Evolutionary conservation across 169 alveolate genomes (phyloP).

Genomic region (Eimeria acervulina): DNA sequence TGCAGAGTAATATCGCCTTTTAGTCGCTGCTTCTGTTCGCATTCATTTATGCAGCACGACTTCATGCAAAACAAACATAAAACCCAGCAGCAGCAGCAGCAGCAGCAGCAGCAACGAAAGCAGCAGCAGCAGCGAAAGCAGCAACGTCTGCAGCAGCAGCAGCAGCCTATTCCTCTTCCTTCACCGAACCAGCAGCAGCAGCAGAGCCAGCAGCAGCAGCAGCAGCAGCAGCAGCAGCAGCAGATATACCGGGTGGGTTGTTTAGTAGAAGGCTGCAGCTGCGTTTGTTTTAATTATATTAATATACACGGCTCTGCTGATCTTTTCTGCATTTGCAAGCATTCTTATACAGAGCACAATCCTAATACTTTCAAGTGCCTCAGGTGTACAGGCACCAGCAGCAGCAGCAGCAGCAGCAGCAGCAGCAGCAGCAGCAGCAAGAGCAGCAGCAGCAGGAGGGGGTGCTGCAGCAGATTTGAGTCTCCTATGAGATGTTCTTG

Average conservation of each 20-base stretch:
- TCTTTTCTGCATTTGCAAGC: constrained; percentile 94
- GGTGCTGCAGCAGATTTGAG: constrained; percentile 86
- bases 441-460: constrained; percentile 5
- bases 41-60: constrained; percentile 92
- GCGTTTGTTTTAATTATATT: constrained; percentile 89
- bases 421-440: constrained; percentile 12
- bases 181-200: too few relatives aligned
- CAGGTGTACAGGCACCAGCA: background rate
- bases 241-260: too few relatives aligned
- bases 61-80: constrained; percentile 42
- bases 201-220: too few relatives aligned
- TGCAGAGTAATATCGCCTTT: constrained; percentile 94
- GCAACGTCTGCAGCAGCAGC: background rate
- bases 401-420: constrained; percentile 37
- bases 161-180: constrained; percentile 79
- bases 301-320: constrained; percentile 94
- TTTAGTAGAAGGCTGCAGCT: constrained; percentile 90
- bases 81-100: too few relatives aligned
- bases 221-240: too few relatives aligned
- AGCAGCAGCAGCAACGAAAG: background rate
- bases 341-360: constrained; percentile 92
- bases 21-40: constrained; percentile 94
- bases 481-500: constrained; percentile 93
- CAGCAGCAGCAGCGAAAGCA: background rate
- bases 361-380: constrained; percentile 88